Conservation (phyloP, 805 yeast genomes). For the Candida peoriensis region DNA sequence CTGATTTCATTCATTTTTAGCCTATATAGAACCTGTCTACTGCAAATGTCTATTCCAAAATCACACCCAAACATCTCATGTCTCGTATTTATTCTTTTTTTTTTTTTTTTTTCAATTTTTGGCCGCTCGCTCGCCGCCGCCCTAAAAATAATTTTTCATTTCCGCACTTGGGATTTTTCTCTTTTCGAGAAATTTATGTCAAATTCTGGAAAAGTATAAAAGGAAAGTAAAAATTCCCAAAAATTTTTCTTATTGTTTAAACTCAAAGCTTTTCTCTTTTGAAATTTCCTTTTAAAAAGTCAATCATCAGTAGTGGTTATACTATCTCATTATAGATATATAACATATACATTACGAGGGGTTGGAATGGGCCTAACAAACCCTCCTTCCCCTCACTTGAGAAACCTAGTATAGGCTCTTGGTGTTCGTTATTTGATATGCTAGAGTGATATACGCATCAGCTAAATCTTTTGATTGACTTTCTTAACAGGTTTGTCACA, state of each 20-base stretch:
- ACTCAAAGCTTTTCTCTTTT: constrained; percentile 6
- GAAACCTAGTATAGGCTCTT: constrained; percentile 25
- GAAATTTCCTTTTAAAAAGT: constrained; percentile 25
- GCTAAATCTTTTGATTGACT: constrained; percentile 67
- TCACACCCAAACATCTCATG: no score
- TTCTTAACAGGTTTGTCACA: constrained; percentile 69
- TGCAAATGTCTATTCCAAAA: no score
- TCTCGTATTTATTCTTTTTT: no score
- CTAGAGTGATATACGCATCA: constrained; percentile 34
- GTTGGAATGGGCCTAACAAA: no score
- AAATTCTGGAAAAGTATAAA: constrained; percentile 25
- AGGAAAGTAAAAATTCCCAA: constrained; percentile 21
- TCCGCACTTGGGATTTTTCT: neutral
- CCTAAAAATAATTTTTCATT: neutral
- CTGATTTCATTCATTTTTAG: constrained; percentile 25
- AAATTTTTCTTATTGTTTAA: constrained; percentile 5
- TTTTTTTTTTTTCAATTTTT: neutral
- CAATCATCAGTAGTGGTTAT: constrained; percentile 78
- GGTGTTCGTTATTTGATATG: constrained; percentile 23
- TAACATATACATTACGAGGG: constrained; percentile 37
- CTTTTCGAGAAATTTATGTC: no score
- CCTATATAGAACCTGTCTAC: no score
- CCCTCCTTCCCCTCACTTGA: constrained; percentile 15
- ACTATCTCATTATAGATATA: constrained; percentile 62
- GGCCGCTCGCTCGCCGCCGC: neutral